A percentile compares a stretch with the other conserved stretches of the same genome.
Evolutionary conservation across 257 asterid genomes (phyloP).

Genomic region (Echium plantagineum): DNA sequence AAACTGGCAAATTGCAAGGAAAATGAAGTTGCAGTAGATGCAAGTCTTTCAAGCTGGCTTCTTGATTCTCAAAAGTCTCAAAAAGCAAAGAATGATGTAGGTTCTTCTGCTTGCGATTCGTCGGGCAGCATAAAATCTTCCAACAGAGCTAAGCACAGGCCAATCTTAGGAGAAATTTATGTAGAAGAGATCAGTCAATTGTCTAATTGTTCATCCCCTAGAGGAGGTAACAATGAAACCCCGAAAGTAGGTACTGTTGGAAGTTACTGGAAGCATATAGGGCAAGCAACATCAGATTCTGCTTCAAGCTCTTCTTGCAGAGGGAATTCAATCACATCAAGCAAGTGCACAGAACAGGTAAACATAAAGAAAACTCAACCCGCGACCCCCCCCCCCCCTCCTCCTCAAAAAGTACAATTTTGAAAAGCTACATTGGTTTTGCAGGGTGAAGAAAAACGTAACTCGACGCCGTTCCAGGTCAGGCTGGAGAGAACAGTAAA

Average conservation of each 20-base stretch:
- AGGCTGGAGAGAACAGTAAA: constrained; percentile 13
- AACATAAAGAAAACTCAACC: background rate
- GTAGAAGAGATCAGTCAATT: constrained; percentile 14
- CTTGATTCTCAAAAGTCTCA: constrained; percentile 24
- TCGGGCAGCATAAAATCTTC: constrained; percentile 24
- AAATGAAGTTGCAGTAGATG: constrained; percentile 27
- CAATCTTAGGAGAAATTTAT: constrained; percentile 24
- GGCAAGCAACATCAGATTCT: constrained; percentile 3
- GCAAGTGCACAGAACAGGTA: constrained; percentile 1
- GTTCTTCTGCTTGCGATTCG: constrained; percentile 25
- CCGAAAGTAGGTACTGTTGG: constrained; percentile 36
- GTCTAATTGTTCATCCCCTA: constrained; percentile 17
- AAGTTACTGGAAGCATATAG: constrained; percentile 33
- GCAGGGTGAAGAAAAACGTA: constrained; percentile 6
- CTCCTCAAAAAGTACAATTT: background rate
- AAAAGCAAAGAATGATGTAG: constrained; percentile 6
- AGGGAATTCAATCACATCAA: background rate
- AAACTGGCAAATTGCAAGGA: background rate
- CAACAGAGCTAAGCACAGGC: constrained; percentile 21
- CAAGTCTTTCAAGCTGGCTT: constrained; percentile 74
- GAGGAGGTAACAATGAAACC: constrained; percentile 22
- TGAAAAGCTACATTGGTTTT: constrained; percentile 1
- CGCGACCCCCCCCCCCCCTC: too few species aligned
- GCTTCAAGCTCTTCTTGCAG: constrained; percentile 10
- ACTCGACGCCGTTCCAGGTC: constrained; percentile 12